Evolutionary conservation across 108 stramenopile genomes (phyloP).

Genomic region (Cylindrotheca fusiformis): DNA sequence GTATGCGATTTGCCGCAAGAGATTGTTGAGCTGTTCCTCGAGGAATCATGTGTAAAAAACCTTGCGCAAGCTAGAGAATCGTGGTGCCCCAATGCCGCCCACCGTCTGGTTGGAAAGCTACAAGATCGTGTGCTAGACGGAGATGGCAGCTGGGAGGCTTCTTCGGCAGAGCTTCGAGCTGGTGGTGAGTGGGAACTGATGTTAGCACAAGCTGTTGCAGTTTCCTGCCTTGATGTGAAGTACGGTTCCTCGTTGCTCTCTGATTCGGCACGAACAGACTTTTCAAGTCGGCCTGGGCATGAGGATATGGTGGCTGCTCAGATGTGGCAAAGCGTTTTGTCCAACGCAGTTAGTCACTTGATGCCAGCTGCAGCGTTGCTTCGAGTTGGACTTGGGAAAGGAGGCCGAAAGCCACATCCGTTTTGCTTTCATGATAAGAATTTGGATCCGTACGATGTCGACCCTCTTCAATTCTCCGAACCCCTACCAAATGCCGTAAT

Average conservation of each 20-base stretch:
- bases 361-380: conserved; percentile 68
- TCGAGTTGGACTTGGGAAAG: conserved; percentile 45
- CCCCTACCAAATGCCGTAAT: neutral
- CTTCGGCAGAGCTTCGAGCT: conserved; percentile 57
- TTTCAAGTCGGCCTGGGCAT: neutral
- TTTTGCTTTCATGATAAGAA: conserved; percentile 26
- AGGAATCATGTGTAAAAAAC: conserved; percentile 4
- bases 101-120: conserved; percentile 39
- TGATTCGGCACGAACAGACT: neutral
- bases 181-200: conserved; percentile 78
- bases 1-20: conserved; percentile 19
- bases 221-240: conserved; percentile 33
- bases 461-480: conserved; percentile 21
- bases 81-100: conserved; percentile 48
- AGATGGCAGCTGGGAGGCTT: conserved; percentile 29
- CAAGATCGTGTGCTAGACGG: conserved; percentile 29
- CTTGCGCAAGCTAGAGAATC: conserved; percentile 23
- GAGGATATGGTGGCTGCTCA: conserved; percentile 26
- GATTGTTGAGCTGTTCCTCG: conserved; percentile 7
- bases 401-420: conserved; percentile 61
- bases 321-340: conserved; percentile 45
- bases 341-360: conserved; percentile 49
- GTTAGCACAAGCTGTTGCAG: conserved; percentile 44
- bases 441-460: conserved; percentile 8
- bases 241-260: neutral